Evolutionary conservation across 495 filamentous ascomycete genomes (phyloP).

Genomic region (Astrocystis sublimbata): DNA sequence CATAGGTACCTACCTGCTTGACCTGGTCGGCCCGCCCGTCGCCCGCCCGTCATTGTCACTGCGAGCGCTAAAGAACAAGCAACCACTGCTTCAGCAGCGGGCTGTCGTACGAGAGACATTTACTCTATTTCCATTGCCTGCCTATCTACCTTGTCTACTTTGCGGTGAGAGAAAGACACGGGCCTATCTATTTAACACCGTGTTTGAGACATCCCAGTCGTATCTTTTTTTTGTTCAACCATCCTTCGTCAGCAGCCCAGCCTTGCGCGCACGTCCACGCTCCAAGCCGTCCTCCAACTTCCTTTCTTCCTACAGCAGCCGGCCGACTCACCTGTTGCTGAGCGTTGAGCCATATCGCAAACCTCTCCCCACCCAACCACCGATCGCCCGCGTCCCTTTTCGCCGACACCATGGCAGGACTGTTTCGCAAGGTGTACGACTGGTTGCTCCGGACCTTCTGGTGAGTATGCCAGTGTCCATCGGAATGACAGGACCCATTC

Average conservation of each 20-base stretch:
- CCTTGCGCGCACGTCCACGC: constrained; percentile 27
- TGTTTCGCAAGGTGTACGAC: constrained; percentile 96
- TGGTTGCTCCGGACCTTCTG: constrained; percentile 97
- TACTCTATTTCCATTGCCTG: constrained; percentile 41
- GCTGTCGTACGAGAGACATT: constrained; percentile 52
- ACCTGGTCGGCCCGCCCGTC: constrained; percentile 36
- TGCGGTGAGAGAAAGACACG: constrained; percentile 37
- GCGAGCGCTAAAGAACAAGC: constrained; percentile 34
- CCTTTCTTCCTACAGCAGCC: constrained; percentile 1
- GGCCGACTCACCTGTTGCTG: not conserved
- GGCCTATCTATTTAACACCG: constrained; percentile 41
- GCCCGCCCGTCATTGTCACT: too few relatives aligned
- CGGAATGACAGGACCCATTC: constrained; percentile 19
- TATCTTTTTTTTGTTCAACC: constrained; percentile 24
- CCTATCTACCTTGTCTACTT: too few relatives aligned
- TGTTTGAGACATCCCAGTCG: constrained; percentile 35
- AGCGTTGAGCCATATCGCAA: constrained; percentile 4
- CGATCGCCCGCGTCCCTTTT: constrained; percentile 5
- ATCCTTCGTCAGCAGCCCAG: constrained; percentile 31
- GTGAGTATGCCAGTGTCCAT: constrained; percentile 59
- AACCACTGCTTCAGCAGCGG: constrained; percentile 31
- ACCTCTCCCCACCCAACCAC: constrained; percentile 7
- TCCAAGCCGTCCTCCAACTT: constrained; percentile 11
- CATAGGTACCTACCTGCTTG: too few relatives aligned
- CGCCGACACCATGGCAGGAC: constrained; percentile 66